phyloP scores from a whole-genome alignment of 306 rosid species.

The Quercus mongolica region DNA sequence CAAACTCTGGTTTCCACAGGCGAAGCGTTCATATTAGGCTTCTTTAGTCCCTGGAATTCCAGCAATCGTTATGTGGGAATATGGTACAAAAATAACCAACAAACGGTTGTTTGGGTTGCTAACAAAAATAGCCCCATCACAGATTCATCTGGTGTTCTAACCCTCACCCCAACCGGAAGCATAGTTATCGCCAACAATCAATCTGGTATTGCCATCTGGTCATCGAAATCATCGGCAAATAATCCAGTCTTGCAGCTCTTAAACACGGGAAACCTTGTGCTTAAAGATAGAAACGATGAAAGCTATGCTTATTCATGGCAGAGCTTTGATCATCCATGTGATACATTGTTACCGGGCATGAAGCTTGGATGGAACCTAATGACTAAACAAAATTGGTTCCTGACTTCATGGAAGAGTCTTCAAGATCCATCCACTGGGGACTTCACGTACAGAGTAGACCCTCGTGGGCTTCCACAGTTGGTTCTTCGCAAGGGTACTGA shows the following conservation, averaged over 20 bases:
- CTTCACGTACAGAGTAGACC: constrained; percentile 31
- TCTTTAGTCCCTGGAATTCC: constrained; percentile 17
- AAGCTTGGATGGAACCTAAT: constrained; percentile 13
- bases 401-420: constrained; percentile 28
- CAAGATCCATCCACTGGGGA: constrained; percentile 39
- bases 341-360: constrained; percentile 15
- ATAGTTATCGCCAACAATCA: neutral
- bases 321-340: constrained; percentile 15
- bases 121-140: constrained; percentile 6
- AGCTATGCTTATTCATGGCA: constrained; percentile 9
- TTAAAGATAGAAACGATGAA: neutral
- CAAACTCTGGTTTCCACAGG: constrained; percentile 19
- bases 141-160: neutral
- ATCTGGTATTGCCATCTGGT: neutral
- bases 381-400: neutral
- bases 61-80: constrained; percentile 19
- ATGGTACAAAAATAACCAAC: constrained; percentile 10
- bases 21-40: constrained; percentile 15
- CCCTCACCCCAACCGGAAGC: constrained; percentile 5
- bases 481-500: constrained; percentile 22
- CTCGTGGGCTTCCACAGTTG: constrained; percentile 38
- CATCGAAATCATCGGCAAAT: neutral
- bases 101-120: constrained; percentile 19
- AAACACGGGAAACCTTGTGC: constrained; percentile 2
- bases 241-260: neutral